Evolutionary conservation across 352 stramenopile genomes (phyloP), one percentile per base, ranked within the genome.

Genomic region (Phytophthora sp.): DNA sequence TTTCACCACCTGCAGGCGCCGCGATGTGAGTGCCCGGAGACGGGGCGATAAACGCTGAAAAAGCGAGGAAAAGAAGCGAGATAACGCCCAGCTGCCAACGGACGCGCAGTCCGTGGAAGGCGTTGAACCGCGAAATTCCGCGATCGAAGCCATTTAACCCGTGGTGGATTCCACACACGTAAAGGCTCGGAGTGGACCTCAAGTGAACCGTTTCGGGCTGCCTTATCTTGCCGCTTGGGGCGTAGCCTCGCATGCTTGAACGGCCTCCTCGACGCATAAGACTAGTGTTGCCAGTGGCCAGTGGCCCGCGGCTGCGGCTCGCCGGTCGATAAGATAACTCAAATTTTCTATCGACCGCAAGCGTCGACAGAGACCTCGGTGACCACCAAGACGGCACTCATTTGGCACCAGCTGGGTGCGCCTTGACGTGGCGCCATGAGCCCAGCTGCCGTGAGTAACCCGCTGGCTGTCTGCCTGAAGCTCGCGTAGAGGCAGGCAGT

Each of bases 11-110:
- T 7, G n/a, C 47, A 29, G 29, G 29, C 12, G 31, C 30, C n/a
- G 23, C 39, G 39, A 46, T 26, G 30, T 52, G 39, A 65, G 58
- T 50, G 66, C 53, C 30, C 33, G 38, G 68, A 76, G 69, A 76
- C 63, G 57, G 69, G 63, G 51, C 68, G 16, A 30, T 46, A 30
- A 42, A 6, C 36, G 39, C n/a, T 56, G 68, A 76, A 76, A 76
- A 76, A 72, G 68, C 68, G 36, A 72, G 49, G 57, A 75, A 75
- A 71, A 67, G 50, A 63, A 71, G 36, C 60, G 50, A 71, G 35
- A 67, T 60, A 72, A 73, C 61, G 54, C 49, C 39, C 60, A 51
- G 62, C 67, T 68, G 67, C 42, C 61, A 74, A 71, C 66, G 55
- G 66, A 51, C 66, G 56, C 42, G 33, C 30, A 20, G 21, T 38